A percentile compares a stretch with the other conserved stretches of the same genome.
These are phyloP conservation scores for Amylocystis lapponica DNA, from an alignment of 768 basidiomycete genomes.

Conservation along the genomic window DNA sequence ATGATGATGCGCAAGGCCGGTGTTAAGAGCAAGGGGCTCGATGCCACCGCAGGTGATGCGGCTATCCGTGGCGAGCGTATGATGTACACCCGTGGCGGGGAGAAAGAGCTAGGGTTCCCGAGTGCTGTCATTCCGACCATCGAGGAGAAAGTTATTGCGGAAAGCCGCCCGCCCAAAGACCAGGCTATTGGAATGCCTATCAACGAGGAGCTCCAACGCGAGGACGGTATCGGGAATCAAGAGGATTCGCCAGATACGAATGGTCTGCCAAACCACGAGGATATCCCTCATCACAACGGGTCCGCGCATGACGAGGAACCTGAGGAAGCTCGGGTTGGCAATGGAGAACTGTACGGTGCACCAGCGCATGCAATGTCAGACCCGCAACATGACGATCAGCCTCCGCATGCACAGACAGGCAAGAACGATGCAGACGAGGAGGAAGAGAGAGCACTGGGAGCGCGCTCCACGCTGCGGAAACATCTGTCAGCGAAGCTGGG, in stretches of 20 bases:
- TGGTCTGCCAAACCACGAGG: conserved; percentile 4
- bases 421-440: conserved; percentile 43
- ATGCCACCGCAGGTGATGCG: conserved; percentile 37
- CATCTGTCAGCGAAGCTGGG: conserved; percentile 47
- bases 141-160: conserved; percentile 59
- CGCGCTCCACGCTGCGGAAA: conserved; percentile 48
- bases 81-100: conserved; percentile 46
- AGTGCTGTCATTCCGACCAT: conserved; percentile 60
- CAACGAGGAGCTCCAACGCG: conserved; percentile 25
- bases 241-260: neutral
- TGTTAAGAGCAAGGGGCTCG: conserved; percentile 32
- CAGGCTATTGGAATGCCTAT: conserved; percentile 24
- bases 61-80: conserved; percentile 44
- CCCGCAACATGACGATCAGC: conserved; percentile 37
- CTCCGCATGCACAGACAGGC: conserved; percentile 41
- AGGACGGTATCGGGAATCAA: neutral
- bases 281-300: conserved; percentile 5
- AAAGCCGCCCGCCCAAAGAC: conserved; percentile 26
- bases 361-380: conserved; percentile 46
- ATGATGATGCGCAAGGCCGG: conserved; percentile 40
- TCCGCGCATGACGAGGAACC: conserved; percentile 3
- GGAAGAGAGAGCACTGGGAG: conserved; percentile 44
- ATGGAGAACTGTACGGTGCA: conserved; percentile 46
- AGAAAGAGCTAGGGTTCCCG: conserved; percentile 50
- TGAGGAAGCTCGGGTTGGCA: conserved; percentile 32